Percentiles rank a stretch among this genome's conserved stretches.
These are phyloP conservation scores for Tripterygium wilfordii DNA, from an alignment of 177 flowering plant genomes.

Conservation along the genomic window DNA sequence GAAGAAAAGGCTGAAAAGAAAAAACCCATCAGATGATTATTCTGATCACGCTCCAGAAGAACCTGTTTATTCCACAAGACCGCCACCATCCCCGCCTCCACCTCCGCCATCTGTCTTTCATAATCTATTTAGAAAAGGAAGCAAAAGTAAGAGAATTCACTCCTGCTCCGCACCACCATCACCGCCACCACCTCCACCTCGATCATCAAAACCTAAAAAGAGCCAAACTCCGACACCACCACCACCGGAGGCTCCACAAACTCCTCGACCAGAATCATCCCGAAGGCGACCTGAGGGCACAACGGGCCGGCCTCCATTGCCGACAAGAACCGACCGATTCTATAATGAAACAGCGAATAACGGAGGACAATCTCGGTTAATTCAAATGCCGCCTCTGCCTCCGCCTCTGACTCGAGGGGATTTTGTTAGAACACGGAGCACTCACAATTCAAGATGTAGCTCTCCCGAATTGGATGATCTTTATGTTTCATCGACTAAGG, in stretches of 20 bases:
- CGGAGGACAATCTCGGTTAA: conserved; percentile 49
- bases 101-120: conserved; percentile 54
- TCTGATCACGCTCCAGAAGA: too few species aligned
- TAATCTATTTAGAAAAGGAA: conserved; percentile 41
- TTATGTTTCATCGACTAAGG: conserved; percentile 14
- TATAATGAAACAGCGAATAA: conserved; percentile 17
- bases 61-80: conserved; percentile 13
- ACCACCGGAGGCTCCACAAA: conserved; percentile 19
- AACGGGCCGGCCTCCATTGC: conserved; percentile 46
- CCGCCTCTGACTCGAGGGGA: conserved; percentile 78
- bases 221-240: too few species aligned
- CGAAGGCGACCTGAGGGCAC: conserved; percentile 12
- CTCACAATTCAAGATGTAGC: conserved; percentile 38
- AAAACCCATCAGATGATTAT: conserved; percentile 10
- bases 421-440: conserved; percentile 47
- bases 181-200: conserved; percentile 30
- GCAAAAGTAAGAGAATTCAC: conserved; percentile 45
- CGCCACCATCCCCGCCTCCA: conserved; percentile 53
- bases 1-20: conserved; percentile 39
- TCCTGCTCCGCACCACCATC: conserved; percentile 30
- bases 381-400: conserved; percentile 57
- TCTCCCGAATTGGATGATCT: conserved; percentile 50
- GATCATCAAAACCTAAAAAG: conserved; percentile 13
- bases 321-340: conserved; percentile 21
- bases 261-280: conserved; percentile 7